Percentiles rank a stretch among this genome's conserved stretches.
These are phyloP conservation scores for Torulaspora pretoriensis DNA, from an alignment of 1,139 yeast species.

Conservation along the genomic window DNA sequence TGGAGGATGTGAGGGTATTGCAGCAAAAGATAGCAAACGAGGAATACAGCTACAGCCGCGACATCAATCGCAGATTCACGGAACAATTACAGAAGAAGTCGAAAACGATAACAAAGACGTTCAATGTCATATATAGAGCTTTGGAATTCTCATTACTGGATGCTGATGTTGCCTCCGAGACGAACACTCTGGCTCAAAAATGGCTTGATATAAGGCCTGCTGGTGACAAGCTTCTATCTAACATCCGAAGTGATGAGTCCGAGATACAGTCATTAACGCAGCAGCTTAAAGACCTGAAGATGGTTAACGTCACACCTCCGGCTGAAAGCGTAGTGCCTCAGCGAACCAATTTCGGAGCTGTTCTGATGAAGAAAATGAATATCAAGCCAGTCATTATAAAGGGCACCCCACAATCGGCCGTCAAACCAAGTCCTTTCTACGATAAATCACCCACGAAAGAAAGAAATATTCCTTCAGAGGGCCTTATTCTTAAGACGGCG, in stretches of 20 bases:
- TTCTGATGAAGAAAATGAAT: slow-evolving; percentile 38
- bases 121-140: slow-evolving; percentile 40
- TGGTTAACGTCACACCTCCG: slow-evolving; percentile 11
- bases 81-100: slow-evolving; percentile 31
- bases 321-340: slow-evolving; percentile 7
- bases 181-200: slow-evolving; percentile 35
- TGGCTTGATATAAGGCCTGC: slow-evolving; percentile 37
- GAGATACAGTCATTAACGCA: slow-evolving; percentile 8
- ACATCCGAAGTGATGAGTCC: slow-evolving; percentile 15
- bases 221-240: slow-evolving; percentile 26
- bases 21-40: slow-evolving; percentile 17
- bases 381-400: slow-evolving; percentile 41
- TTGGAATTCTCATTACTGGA: slow-evolving; percentile 39
- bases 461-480: slow-evolving; percentile 5
- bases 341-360: slow-evolving; percentile 35
- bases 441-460: slow-evolving; percentile 7
- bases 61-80: slow-evolving; percentile 19
- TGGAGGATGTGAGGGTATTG: slow-evolving; percentile 38
- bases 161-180: slow-evolving; percentile 32
- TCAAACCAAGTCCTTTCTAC: slow-evolving; percentile 30
- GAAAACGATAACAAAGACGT: slow-evolving; percentile 36
- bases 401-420: slow-evolving; percentile 38
- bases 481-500: slow-evolving; percentile 9
- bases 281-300: slow-evolving; percentile 7
- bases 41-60: slow-evolving; percentile 11